Evolutionary conservation across 1,284 basidiomycete species (phyloP).

Genomic region (Heliocybe sulcata): DNA sequence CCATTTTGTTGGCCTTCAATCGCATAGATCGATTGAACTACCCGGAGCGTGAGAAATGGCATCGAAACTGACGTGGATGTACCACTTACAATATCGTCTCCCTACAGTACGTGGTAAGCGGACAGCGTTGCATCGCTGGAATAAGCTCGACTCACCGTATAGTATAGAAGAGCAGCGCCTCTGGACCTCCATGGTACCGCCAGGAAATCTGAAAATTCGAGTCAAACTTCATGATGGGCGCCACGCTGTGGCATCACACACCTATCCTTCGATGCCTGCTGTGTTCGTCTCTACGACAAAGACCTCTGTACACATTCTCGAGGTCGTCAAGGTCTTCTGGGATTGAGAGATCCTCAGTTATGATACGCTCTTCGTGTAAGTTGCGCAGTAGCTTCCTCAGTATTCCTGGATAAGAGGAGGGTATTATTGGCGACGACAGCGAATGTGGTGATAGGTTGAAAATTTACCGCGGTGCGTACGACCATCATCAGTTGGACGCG

Average conservation of each 20-base stretch:
- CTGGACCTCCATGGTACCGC: slow-evolving; percentile 70
- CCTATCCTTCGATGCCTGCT: slow-evolving; percentile 67
- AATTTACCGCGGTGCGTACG: slow-evolving; percentile 62
- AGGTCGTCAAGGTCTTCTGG: slow-evolving; percentile 61
- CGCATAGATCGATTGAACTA: slow-evolving; percentile 90
- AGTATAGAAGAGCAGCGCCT: slow-evolving; percentile 85
- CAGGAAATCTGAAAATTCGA: slow-evolving; percentile 46
- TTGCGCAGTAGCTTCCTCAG: slow-evolving; percentile 45
- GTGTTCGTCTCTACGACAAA: slow-evolving; percentile 41
- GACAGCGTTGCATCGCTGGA: slow-evolving; percentile 4
- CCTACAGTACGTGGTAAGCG: slow-evolving; percentile 28
- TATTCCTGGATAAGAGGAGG: slow-evolving; percentile 34
- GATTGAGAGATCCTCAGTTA: slow-evolving; percentile 72
- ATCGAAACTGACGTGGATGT: not conserved
- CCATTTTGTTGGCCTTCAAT: slow-evolving; percentile 74
- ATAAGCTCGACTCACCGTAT: slow-evolving; percentile 52
- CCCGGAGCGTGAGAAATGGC: not conserved
- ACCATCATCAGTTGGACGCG: slow-evolving; percentile 66
- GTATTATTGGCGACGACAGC: not conserved
- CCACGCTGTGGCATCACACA: slow-evolving; percentile 15
- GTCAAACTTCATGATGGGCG: not conserved
- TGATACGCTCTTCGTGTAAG: slow-evolving; percentile 52
- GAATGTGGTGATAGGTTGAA: not conserved
- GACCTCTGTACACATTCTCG: slow-evolving; percentile 76
- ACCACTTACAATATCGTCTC: slow-evolving; percentile 71